Evolutionary conservation across 345 rosid genomes (phyloP), one percentile per base, ranked within the genome.

Genomic region (Gossypium thurberi): DNA sequence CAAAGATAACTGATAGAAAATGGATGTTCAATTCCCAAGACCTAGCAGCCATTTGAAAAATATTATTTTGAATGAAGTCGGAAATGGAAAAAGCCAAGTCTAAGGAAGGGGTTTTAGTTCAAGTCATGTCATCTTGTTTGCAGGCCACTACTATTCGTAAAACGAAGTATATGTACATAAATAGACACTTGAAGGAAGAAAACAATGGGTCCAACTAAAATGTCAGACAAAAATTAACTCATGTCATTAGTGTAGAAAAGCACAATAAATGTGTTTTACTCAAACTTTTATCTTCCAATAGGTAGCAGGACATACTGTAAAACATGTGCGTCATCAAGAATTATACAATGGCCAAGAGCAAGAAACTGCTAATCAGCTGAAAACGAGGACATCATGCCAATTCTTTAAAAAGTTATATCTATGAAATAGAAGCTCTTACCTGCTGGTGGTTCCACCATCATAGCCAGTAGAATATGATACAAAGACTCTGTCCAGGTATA

Each of bases 401-500:
- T 53, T 55, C 44, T 47, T 55, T 10, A 20, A 55, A 55, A 55
- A 1, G 21, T n/a, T 55, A 33, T 6, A 44, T 44, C 43, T 40
- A 64, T 17, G 4, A 69, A 51, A 28, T 68, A 46, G 67, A 61
- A 68, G 44, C 12, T 67, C 74, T 58, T 70, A 90, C 98, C 98
- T 92, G 93, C 98, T 89, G 48, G 98, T 89, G 72, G 87, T 78
- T 73, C 98, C 98, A 75, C 86, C 89, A 80, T 89, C 97, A 81
- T 89, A 94, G 65, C 98, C 97, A 70, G 91, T 92, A 23, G 95
- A 90, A 83, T 90, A 94, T 47, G 98, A 90, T 43, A 90, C 59
- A 66, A 83, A 94, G 15, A 94, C 90, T 80, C 89, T 86, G 76
- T 94, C 96, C 71, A 94, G 80, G 78, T 87, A 91, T 65, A 92